Base-by-base conservation (phyloP, 1,284 basidiomycete genomes). In the Ceratobasidium sp. region DNA sequence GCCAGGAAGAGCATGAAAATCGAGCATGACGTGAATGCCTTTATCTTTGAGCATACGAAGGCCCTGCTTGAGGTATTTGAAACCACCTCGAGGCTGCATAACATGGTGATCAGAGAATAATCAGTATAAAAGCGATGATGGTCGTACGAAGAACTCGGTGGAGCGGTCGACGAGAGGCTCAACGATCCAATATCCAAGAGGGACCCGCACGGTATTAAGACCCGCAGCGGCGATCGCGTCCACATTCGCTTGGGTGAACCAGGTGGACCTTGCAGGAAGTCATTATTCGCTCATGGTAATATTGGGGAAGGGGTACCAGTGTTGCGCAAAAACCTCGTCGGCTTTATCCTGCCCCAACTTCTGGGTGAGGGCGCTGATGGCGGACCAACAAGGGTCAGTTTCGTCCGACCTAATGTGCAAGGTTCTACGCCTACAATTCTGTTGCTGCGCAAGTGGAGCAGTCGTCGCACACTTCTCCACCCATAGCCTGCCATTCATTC, bases 141-240 rank as follows among this genome's bases (percentile, higher is more conserved):
- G 27, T 77, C 86, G 63, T 74, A 91, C 91, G 78, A 86, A 93
- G 58, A 84, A 86, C 79, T 93, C 92, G 1, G 81, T 84, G 0
- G 80, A 79, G 3, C 88, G 84, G 79, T 92, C 80, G 0, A 93
- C 92, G 7, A 93, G 83, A 7, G 83, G 84, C 80, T 93, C 92
- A 16, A 93, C 82, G 58, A 93, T 89, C 92, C 92, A 94, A 79
- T 90, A 94, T 0, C 92, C 92, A 29, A 93, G 85, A 0, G 92
- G 92, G 77, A 93, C 84, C 24, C 92, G 88, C 76, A 91, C 90
- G 22, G 90, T 90, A 77, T 93, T 93, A 75, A 93, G 88, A 0
- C 89, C 88, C 0, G 84, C 83, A 13, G 78, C 81, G 9, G 80
- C 81, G 13, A 93, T 82, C 31, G 84, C 79, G 71, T 87, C 75